phyloP scores from a whole-genome alignment of 2,329 filamentous ascomycete genomes.

The Colletotrichum eremochloae region DNA sequence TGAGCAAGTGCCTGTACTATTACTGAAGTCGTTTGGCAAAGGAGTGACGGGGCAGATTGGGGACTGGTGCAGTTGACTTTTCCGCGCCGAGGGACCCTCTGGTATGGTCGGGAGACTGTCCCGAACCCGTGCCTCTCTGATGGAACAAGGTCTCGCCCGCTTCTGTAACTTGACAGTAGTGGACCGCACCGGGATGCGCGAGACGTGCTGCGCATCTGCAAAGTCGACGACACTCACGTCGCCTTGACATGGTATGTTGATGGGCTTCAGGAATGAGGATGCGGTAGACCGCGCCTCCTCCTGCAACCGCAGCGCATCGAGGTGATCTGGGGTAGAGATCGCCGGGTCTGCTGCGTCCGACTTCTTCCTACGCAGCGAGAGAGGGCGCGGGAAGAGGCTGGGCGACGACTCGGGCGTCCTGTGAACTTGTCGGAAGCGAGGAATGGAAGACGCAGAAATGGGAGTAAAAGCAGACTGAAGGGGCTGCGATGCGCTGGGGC shows the following conservation, averaged over 20 bases:
- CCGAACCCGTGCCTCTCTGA: conserved; percentile 51
- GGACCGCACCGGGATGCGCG: conserved; percentile 38
- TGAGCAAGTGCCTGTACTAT: conserved; percentile 54
- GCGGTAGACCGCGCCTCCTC: conserved; percentile 49
- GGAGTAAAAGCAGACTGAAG: conserved; percentile 37
- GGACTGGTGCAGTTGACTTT: conserved; percentile 54
- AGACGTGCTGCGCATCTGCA: conserved; percentile 44
- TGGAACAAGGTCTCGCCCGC: conserved; percentile 49
- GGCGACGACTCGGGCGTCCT: conserved; percentile 40
- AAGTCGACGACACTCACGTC: conserved; percentile 17
- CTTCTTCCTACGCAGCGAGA: conserved; percentile 42
- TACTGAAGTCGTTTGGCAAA: conserved; percentile 36
- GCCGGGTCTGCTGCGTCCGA: conserved; percentile 40
- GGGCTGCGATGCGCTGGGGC: conserved; percentile 14
- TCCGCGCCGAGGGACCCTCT: conserved; percentile 62
- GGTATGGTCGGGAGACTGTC: conserved; percentile 64
- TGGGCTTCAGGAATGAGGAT: conserved; percentile 42
- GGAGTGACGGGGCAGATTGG: conserved; percentile 46
- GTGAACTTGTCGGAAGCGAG: conserved; percentile 40
- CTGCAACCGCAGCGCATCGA: conserved; percentile 54
- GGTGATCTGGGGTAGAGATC: conserved; percentile 52
- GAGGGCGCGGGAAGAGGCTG: conserved; percentile 45
- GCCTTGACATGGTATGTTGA: conserved; percentile 10
- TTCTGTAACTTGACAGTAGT: conserved; percentile 67
- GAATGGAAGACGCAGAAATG: conserved; percentile 29